Base-by-base conservation (phyloP, 2,329 filamentous ascomycete species). In the Knufia petricola region DNA sequence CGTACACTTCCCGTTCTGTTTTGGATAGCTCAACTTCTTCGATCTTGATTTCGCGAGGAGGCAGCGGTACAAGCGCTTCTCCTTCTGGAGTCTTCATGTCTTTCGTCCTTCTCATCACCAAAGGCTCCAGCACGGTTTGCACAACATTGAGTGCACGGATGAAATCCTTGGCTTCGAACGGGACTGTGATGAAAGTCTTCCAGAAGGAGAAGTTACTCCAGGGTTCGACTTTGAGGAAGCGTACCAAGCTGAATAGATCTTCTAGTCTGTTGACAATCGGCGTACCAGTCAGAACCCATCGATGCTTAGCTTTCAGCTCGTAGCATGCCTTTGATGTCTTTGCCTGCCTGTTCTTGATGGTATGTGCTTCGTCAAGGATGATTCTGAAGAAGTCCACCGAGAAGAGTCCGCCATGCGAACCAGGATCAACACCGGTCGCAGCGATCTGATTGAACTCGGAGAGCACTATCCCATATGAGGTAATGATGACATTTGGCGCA, bases 201-300 rank as follows among this genome's bases (percentile, higher is more conserved):
- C 92, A 98, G 68, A 95, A 98, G 0, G 89, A 95, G 65, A 98
- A 98, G 64, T 96, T 96, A 60, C 85, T 92, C 92, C 92, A 98
- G 0, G 92, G 92, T 63, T 96, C 90, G 3, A 98, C 92, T 49
- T 87, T 82, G 9, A 98, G 71, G 67, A 96, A 98, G 2, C 87
- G 81, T 10, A 96, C 87, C 31, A 98, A 69, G 60, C 87, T 94
- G 69, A 95, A 96, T 12, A 98, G 70, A 65, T 96, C 92, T 64
- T 96, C 90, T 0, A 98, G 74, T 36, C 87, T 83, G 64, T 98
- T 98, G 57, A 98, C 90, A 49, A 98, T 96, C 0, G 92, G 92
- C 0, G 92, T 98, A 15, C 92, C 92, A 0, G 92, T 98, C 42
- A 98, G 69, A 0, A 84, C 86, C 92, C 92, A 98, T 51, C 92